Evolutionary conservation across 805 yeast species (phyloP).

Genomic region (Metschnikowia picachoensis): DNA sequence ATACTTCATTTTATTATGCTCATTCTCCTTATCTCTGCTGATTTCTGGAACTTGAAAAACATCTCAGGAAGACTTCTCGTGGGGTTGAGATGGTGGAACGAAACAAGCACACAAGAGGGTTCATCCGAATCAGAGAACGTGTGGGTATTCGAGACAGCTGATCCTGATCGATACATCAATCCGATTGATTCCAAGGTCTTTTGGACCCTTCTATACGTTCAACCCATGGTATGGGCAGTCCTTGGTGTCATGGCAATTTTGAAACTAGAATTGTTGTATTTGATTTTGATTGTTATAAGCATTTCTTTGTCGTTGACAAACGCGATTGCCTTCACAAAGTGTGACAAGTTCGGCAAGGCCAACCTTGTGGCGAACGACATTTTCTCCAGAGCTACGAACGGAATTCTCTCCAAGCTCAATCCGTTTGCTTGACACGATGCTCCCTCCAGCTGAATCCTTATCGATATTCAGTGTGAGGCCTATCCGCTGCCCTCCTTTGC

Average conservation of each 20-base stretch:
- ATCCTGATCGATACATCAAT: conserved; percentile 66
- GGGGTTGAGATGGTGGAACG: conserved; percentile 98
- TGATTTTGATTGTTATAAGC: conserved; percentile 63
- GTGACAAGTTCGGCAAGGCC: conserved; percentile 90
- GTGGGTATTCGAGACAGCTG: conserved; percentile 89
- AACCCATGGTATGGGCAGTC: conserved; percentile 73
- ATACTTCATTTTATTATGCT: conserved; percentile 76
- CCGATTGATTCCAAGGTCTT: conserved; percentile 89
- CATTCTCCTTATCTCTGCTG: conserved; percentile 75
- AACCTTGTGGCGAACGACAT: conserved; percentile 59
- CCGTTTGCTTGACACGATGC: conserved; percentile 24
- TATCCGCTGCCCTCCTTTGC: not conserved
- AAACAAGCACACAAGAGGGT: conserved; percentile 35
- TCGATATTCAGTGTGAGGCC: not conserved
- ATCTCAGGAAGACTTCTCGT: conserved; percentile 86
- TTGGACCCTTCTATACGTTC: conserved; percentile 73
- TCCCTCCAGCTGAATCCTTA: not conserved
- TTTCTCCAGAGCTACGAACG: conserved; percentile 50
- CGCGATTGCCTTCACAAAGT: conserved; percentile 84
- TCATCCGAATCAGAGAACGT: conserved; percentile 55
- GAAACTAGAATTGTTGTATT: conserved; percentile 67
- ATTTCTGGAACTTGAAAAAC: conserved; percentile 91
- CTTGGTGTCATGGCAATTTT: conserved; percentile 75
- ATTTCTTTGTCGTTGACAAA: conserved; percentile 72
- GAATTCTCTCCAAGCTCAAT: conserved; percentile 45